Evolutionary conservation across 1,284 basidiomycete genomes (phyloP).

Genomic region (Papiliotrema laurentii): DNA sequence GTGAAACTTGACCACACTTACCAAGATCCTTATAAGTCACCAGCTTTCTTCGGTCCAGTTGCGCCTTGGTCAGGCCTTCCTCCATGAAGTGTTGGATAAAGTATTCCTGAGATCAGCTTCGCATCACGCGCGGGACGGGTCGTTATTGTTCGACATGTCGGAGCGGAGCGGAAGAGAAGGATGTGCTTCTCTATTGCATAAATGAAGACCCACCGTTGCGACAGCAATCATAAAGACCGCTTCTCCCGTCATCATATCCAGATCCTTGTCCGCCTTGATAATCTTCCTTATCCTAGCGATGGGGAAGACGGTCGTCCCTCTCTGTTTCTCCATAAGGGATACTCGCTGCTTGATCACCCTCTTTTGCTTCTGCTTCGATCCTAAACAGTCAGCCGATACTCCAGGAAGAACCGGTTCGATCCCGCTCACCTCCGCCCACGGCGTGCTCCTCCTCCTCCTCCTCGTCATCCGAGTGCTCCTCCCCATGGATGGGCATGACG

Average conservation of each 20-base stretch:
- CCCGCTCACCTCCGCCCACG: constrained; percentile 1
- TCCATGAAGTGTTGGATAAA: constrained; percentile 49
- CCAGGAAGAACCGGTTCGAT: neutral
- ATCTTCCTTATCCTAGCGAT: constrained; percentile 48
- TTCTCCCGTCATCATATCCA: constrained; percentile 48
- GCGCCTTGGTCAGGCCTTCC: constrained; percentile 45
- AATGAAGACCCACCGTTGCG: constrained; percentile 41
- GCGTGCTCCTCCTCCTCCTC: constrained; percentile 9
- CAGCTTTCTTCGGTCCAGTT: constrained; percentile 46
- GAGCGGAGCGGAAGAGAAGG: neutral
- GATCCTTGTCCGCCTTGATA: constrained; percentile 50
- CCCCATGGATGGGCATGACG: neutral
- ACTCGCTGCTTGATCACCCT: constrained; percentile 39
- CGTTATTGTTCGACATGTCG: no score
- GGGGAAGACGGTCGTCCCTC: constrained; percentile 47
- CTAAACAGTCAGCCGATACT: neutral
- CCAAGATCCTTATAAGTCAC: constrained; percentile 49
- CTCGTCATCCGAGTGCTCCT: constrained; percentile 1
- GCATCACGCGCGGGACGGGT: neutral
- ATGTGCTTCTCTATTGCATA: neutral
- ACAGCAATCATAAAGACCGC: constrained; percentile 49
- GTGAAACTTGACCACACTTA: constrained; percentile 9
- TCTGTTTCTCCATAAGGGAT: constrained; percentile 40
- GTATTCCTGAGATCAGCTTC: constrained; percentile 37
- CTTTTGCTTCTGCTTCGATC: constrained; percentile 25